Percentiles rank a stretch among this genome's conserved stretches.
Evolutionary conservation across 2,329 filamentous ascomycete genomes (phyloP).

Genomic region (Neopestalotiopsis sp.): DNA sequence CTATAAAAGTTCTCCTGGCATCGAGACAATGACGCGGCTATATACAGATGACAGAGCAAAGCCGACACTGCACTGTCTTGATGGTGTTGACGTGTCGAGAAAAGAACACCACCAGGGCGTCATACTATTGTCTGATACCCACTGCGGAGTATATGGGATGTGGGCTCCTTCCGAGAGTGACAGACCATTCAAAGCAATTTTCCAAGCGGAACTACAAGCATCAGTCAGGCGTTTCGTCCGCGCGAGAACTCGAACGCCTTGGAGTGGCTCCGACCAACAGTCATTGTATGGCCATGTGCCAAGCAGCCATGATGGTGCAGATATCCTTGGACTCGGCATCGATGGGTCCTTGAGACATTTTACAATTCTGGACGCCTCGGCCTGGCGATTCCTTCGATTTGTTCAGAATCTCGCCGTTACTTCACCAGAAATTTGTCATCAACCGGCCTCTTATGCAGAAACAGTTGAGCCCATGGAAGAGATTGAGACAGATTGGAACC

Average conservation of each 20-base stretch:
- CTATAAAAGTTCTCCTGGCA: constrained; percentile 45
- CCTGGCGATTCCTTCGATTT: constrained; percentile 73
- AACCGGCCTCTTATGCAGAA: constrained; percentile 36
- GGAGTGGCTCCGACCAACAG: constrained; percentile 43
- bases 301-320: constrained; percentile 49
- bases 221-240: constrained; percentile 62
- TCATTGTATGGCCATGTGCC: constrained; percentile 48
- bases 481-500: constrained; percentile 25
- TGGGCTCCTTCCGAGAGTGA: constrained; percentile 53
- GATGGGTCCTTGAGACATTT: constrained; percentile 76
- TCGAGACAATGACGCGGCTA: constrained; percentile 42
- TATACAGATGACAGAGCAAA: constrained; percentile 53
- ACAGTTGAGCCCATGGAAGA: constrained; percentile 1
- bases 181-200: constrained; percentile 51
- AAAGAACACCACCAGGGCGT: constrained; percentile 41
- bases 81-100: constrained; percentile 38
- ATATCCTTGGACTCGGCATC: constrained; percentile 68
- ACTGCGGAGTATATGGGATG: constrained; percentile 52
- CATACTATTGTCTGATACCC: constrained; percentile 53
- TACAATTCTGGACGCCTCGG: constrained; percentile 63
- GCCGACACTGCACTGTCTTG: constrained; percentile 50
- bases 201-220: constrained; percentile 60
- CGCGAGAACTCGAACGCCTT: constrained; percentile 57
- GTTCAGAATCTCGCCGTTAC: constrained; percentile 70
- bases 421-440: constrained; percentile 54